A percentile compares a stretch with the other conserved stretches of the same genome.
phyloP scores from a whole-genome alignment of 2,329 filamentous ascomycete genomes.

The Hypoxylon sp. region DNA sequence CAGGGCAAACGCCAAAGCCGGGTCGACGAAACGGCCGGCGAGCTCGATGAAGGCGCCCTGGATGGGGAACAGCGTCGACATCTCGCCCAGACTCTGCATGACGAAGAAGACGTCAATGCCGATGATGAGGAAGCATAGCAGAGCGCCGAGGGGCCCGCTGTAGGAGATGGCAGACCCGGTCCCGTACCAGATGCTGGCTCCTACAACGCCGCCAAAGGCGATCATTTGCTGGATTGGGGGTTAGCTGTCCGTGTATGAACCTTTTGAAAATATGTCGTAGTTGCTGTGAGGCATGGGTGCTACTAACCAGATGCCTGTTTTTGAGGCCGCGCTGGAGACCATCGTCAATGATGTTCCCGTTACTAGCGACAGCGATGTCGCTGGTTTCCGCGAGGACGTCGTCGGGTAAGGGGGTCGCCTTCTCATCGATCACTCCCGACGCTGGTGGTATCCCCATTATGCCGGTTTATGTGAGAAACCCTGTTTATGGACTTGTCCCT shows the following conservation, averaged over 20 bases:
- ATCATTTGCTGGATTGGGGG: slow-evolving; percentile 40
- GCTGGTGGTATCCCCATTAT: slow-evolving; percentile 8
- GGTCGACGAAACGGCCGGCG: slow-evolving; percentile 59
- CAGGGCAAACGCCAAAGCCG: slow-evolving; percentile 55
- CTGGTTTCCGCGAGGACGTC: slow-evolving; percentile 15
- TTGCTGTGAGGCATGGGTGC: background rate
- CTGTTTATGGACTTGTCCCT: background rate
- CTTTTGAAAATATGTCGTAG: background rate
- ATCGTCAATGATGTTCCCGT: slow-evolving; percentile 41
- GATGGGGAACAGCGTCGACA: slow-evolving; percentile 61
- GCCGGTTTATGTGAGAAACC: background rate
- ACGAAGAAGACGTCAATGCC: slow-evolving; percentile 47
- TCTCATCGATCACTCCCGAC: slow-evolving; percentile 10
- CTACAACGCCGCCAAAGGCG: slow-evolving; percentile 42
- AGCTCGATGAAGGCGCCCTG: slow-evolving; percentile 61
- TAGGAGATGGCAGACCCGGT: slow-evolving; percentile 44
- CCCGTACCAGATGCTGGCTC: slow-evolving; percentile 43
- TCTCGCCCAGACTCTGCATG: slow-evolving; percentile 64
- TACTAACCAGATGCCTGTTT: slow-evolving; percentile 40
- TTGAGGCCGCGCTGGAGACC: slow-evolving; percentile 43
- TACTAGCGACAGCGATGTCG: slow-evolving; percentile 27
- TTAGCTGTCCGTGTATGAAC: background rate
- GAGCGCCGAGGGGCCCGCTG: slow-evolving; percentile 44
- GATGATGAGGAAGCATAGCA: slow-evolving; percentile 46
- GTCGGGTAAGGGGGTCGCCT: slow-evolving; percentile 13